phyloP scores from a whole-genome alignment of 257 asterid species.

The Nicotiana sylvestris region DNA sequence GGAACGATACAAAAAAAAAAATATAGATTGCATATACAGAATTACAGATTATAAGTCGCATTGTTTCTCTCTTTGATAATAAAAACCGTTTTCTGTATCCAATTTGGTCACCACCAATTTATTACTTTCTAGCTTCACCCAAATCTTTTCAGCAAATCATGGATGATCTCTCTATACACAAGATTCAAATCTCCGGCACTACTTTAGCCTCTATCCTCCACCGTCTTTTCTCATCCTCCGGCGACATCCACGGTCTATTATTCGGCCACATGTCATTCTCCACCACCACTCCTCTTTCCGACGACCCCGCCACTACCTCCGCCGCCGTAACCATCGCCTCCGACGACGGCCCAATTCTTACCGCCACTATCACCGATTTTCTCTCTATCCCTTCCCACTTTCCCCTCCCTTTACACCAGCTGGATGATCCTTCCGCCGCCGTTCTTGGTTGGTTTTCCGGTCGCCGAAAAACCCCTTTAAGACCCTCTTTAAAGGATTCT shows the following conservation, averaged over 20 bases:
- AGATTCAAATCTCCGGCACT: slow-evolving; percentile 71
- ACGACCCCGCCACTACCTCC: slow-evolving; percentile 34
- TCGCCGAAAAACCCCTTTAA: slow-evolving; percentile 41
- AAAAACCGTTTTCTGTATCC: not conserved
- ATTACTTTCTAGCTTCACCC: not conserved
- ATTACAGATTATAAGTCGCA: not conserved
- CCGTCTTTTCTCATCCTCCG: slow-evolving; percentile 60
- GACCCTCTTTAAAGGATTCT: slow-evolving; percentile 48
- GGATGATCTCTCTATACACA: slow-evolving; percentile 56
- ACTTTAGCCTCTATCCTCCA: slow-evolving; percentile 74
- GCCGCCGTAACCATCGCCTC: slow-evolving; percentile 22
- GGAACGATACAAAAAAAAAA: not conserved
- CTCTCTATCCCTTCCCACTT: slow-evolving; percentile 60
- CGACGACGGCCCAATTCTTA: slow-evolving; percentile 30
- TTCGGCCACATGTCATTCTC: slow-evolving; percentile 59
- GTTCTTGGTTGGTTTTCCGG: slow-evolving; percentile 50
- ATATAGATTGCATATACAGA: not conserved
- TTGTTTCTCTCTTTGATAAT: not conserved
- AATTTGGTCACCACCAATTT: not conserved
- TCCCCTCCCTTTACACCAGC: slow-evolving; percentile 36
- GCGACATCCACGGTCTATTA: slow-evolving; percentile 73
- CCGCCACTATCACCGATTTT: slow-evolving; percentile 62
- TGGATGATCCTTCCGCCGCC: slow-evolving; percentile 19
- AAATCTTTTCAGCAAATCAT: not conserved
- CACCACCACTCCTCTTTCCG: slow-evolving; percentile 52